A percentile compares a stretch with the other conserved stretches of the same genome.
These are phyloP conservation scores for Malus hybrid DNA, from an alignment of 331 rosid genomes.

Conservation along the genomic window DNA sequence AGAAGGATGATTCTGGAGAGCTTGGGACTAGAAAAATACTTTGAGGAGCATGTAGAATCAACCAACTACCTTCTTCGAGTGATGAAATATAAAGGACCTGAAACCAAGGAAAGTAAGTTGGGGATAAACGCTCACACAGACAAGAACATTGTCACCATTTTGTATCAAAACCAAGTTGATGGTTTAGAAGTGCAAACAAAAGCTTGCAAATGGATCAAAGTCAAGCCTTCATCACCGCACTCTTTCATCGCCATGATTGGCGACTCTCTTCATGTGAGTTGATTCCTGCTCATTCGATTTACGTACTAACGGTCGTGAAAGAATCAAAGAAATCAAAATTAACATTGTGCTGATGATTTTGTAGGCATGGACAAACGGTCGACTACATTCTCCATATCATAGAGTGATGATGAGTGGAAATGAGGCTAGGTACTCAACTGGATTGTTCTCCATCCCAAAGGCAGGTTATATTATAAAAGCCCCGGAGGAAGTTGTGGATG, in stretches of 20 bases:
- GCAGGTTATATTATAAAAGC: conserved; percentile 45
- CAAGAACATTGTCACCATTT: conserved; percentile 57
- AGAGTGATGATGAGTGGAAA: conserved; percentile 70
- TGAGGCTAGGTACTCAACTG: conserved; percentile 54
- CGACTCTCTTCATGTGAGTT: conserved; percentile 53
- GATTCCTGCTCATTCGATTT: neutral
- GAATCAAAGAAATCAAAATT: too few species aligned
- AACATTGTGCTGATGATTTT: neutral
- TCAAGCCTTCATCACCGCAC: conserved; percentile 41
- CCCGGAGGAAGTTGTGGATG: conserved; percentile 66
- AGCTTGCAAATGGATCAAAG: conserved; percentile 54
- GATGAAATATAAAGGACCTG: conserved; percentile 63
- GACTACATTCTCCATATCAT: conserved; percentile 54
- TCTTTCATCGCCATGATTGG: conserved; percentile 64
- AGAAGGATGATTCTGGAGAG: conserved; percentile 66
- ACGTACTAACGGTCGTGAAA: too few species aligned
- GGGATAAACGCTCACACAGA: conserved; percentile 54
- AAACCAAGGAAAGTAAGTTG: conserved; percentile 38
- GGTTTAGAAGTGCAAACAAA: conserved; percentile 59
- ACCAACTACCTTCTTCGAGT: conserved; percentile 60
- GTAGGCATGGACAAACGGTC: conserved; percentile 87
- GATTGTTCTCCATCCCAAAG: conserved; percentile 59
- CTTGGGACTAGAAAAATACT: conserved; percentile 48
- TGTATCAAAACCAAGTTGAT: conserved; percentile 52
- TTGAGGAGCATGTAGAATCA: conserved; percentile 65